These are phyloP conservation scores for Septoria linicola DNA, from an alignment of 2,329 filamentous ascomycete genomes.

Conservation along the genomic window DNA sequence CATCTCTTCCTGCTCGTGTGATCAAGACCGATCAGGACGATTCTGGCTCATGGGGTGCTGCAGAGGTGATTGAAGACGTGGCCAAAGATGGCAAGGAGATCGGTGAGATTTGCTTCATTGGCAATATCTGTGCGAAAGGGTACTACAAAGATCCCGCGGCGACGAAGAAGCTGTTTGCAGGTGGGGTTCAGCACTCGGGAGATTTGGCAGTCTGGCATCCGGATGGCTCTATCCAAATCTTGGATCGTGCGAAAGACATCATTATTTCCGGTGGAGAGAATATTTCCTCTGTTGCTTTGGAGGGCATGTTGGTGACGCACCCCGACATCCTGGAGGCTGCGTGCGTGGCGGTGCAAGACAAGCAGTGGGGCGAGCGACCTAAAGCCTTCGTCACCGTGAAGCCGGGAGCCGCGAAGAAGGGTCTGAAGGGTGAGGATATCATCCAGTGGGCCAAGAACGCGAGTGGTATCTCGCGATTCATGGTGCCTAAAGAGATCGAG, in stretches of 20 bases:
- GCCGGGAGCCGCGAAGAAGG: conserved; percentile 51
- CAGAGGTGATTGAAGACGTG: conserved; percentile 66
- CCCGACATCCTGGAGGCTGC: conserved; percentile 87
- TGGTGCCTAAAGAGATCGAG: conserved; percentile 74
- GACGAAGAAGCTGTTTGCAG: conserved; percentile 81
- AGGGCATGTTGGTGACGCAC: conserved; percentile 84
- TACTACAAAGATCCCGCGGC: conserved; percentile 90
- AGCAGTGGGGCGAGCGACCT: conserved; percentile 92
- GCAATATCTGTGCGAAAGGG: conserved; percentile 87
- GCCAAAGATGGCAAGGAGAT: conserved; percentile 70
- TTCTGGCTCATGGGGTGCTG: conserved; percentile 29
- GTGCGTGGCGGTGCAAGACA: conserved; percentile 82
- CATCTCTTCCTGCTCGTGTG: conserved; percentile 74
- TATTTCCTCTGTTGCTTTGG: conserved; percentile 89
- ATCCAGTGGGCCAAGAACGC: conserved; percentile 83
- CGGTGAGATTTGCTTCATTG: conserved; percentile 80
- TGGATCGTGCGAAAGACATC: conserved; percentile 94
- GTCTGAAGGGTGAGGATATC: conserved; percentile 63
- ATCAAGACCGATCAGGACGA: conserved; percentile 72
- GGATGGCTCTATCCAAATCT: conserved; percentile 86
- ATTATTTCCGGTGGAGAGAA: conserved; percentile 98
- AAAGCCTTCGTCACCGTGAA: conserved; percentile 89
- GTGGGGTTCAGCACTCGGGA: conserved; percentile 82
- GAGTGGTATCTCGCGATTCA: conserved; percentile 82
- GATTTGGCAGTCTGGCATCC: conserved; percentile 92